Conservation (phyloP, 495 filamentous ascomycete genomes). For the Pyronema domesticum region DNA sequence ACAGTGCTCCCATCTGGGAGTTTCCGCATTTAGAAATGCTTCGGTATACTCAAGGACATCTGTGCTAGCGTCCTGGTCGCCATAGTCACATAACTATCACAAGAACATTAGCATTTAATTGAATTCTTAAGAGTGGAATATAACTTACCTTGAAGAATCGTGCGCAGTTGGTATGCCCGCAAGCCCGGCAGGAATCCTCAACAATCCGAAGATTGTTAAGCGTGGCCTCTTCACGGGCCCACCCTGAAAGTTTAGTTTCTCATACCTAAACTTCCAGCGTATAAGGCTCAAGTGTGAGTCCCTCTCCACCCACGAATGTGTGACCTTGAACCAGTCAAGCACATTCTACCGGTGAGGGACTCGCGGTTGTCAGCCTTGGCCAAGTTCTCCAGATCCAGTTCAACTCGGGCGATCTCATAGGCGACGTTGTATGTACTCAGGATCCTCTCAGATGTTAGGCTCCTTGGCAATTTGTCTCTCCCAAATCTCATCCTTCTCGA, state of each 20-base stretch:
- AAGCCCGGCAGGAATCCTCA: constrained; percentile 29
- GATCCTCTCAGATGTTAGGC: too few species aligned
- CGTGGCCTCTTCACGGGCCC: constrained; percentile 29
- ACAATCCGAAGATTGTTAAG: constrained; percentile 28
- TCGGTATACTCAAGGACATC: constrained; percentile 7
- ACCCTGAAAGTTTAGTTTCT: constrained; percentile 55
- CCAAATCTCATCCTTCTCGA: too few species aligned
- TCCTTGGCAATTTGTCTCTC: too few species aligned
- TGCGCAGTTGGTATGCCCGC: constrained; percentile 30
- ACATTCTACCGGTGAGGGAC: constrained; percentile 51
- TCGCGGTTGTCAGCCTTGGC: constrained; percentile 30
- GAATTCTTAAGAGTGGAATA: constrained; percentile 29
- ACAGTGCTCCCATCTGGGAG: constrained; percentile 22
- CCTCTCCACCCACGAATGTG: constrained; percentile 54
- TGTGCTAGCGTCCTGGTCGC: not conserved
- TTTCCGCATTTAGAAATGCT: constrained; percentile 37
- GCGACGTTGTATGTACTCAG: too few species aligned
- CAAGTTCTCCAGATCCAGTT: constrained; percentile 16
- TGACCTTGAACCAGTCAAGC: constrained; percentile 53
- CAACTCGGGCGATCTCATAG: too few species aligned
- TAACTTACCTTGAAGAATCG: constrained; percentile 35
- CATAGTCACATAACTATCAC: too few species aligned
- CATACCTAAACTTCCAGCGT: constrained; percentile 43
- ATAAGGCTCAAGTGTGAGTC: constrained; percentile 24
- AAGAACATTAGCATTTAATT: too few species aligned